A percentile compares a stretch with the other conserved stretches of the same genome.
Evolutionary conservation across 306 rosid species (phyloP).

Genomic region (Lagenaria siceraria): DNA sequence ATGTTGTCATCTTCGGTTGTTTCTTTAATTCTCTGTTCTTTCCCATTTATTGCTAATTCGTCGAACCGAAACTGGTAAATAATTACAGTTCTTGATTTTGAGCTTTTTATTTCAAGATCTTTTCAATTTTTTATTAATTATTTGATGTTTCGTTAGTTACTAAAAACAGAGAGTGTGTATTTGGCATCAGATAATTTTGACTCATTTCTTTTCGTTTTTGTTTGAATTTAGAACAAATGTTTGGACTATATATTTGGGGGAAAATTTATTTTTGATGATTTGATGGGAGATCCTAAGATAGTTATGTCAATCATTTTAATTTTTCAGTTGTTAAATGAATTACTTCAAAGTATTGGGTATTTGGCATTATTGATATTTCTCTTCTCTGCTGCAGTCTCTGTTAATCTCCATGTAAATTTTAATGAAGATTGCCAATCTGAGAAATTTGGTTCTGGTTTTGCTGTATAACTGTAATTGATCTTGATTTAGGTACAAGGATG

Average conservation of each 20-base stretch:
- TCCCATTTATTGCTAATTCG: not conserved
- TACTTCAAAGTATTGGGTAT: not conserved
- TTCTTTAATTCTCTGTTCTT: not conserved
- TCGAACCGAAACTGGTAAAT: not conserved
- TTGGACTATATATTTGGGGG: not conserved
- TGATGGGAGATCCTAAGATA: not conserved
- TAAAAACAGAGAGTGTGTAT: not conserved
- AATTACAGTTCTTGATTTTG: not conserved
- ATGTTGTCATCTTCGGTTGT: not conserved
- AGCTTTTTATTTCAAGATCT: not conserved
- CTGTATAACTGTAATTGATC: not conserved
- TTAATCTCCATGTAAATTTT: not conserved
- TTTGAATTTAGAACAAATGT: not conserved
- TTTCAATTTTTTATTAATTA: not conserved
- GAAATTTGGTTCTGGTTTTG: not conserved
- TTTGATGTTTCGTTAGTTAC: not conserved
- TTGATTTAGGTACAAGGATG: slow-evolving; percentile 18
- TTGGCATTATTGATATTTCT: not conserved
- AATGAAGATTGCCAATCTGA: not conserved
- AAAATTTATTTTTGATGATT: not conserved
- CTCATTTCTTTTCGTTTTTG: not conserved
- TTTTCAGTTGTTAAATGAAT: not conserved
- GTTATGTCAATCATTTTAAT: not conserved
- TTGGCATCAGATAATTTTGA: not conserved
- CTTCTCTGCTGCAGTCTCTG: not conserved